These are phyloP conservation scores for Streptanthus diversifolius DNA, from an alignment of 345 rosid genomes.

Conservation along the genomic window DNA sequence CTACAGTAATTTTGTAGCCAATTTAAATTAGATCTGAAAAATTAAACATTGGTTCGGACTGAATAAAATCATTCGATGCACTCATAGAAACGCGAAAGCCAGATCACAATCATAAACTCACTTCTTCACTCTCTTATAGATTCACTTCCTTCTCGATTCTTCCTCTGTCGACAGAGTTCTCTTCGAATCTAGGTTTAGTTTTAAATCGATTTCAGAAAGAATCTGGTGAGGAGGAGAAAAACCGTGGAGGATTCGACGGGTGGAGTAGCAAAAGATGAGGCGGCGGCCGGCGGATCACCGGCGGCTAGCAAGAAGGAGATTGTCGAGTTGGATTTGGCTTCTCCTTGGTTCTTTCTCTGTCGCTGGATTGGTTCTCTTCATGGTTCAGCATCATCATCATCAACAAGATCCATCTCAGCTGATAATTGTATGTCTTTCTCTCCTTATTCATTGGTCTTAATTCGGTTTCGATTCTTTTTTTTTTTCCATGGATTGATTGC, in stretches of 20 bases:
- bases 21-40: neutral
- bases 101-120: slow-evolving; percentile 10
- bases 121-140: slow-evolving; percentile 7
- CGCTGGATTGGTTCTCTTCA: slow-evolving; percentile 76
- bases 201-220: slow-evolving; percentile 22
- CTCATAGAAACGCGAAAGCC: neutral
- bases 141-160: neutral
- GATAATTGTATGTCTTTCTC: slow-evolving; percentile 16
- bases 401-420: slow-evolving; percentile 45
- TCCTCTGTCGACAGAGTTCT: slow-evolving; percentile 17
- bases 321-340: slow-evolving; percentile 79
- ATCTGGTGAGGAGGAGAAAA: no score
- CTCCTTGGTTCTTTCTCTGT: slow-evolving; percentile 62
- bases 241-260: slow-evolving; percentile 35
- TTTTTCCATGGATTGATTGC: neutral
- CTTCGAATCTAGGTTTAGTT: slow-evolving; percentile 7
- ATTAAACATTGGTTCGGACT: neutral
- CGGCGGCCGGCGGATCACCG: slow-evolving; percentile 92
- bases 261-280: slow-evolving; percentile 52
- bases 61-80: slow-evolving; percentile 8
- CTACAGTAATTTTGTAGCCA: neutral
- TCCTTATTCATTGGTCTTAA: neutral
- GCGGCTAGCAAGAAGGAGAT: slow-evolving; percentile 91
- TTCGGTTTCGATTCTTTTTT: neutral
- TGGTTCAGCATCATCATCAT: slow-evolving; percentile 78